A percentile compares a stretch with the other conserved stretches of the same genome.
phyloP scores from a whole-genome alignment of 176 grass and related monocot genomes.

The Urochloa ruziziensis region DNA sequence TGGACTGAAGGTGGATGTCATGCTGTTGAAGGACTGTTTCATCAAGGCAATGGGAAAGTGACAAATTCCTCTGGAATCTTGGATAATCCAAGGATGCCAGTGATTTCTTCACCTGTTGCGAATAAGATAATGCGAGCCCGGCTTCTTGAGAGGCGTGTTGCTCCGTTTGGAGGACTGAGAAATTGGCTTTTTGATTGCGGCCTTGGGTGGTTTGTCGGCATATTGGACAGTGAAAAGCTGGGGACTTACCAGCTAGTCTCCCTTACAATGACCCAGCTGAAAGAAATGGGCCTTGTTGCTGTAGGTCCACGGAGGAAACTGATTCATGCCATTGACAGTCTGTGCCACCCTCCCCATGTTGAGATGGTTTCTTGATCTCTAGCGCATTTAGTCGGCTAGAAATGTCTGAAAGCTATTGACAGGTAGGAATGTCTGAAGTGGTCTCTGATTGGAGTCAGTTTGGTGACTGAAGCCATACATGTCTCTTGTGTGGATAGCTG shows the following conservation, averaged over 20 bases:
- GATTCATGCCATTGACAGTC: constrained; percentile 47
- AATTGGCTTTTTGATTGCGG: constrained; percentile 50
- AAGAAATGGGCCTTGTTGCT: constrained; percentile 56
- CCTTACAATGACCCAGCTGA: constrained; percentile 57
- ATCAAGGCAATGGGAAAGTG: not conserved
- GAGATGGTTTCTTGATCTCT: constrained; percentile 37
- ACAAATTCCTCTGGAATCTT: not conserved
- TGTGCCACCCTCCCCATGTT: constrained; percentile 12
- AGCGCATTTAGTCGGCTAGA: constrained; percentile 1
- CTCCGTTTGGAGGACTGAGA: constrained; percentile 44
- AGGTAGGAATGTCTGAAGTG: not conserved
- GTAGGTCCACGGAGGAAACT: constrained; percentile 65
- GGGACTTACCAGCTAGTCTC: constrained; percentile 46
- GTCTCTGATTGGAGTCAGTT: not conserved
- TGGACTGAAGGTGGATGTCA: constrained; percentile 7
- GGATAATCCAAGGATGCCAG: not conserved
- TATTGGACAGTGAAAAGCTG: constrained; percentile 38
- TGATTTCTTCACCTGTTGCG: constrained; percentile 36
- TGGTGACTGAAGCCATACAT: not conserved
- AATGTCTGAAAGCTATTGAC: not conserved
- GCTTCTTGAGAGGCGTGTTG: constrained; percentile 39
- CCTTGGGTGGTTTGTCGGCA: constrained; percentile 44
- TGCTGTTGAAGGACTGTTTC: constrained; percentile 23
- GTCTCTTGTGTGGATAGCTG: not conserved
- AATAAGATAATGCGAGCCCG: constrained; percentile 42